phyloP scores from a whole-genome alignment of 2,329 filamentous ascomycete genomes.

The Aspergillus oerlinghausenensis region DNA sequence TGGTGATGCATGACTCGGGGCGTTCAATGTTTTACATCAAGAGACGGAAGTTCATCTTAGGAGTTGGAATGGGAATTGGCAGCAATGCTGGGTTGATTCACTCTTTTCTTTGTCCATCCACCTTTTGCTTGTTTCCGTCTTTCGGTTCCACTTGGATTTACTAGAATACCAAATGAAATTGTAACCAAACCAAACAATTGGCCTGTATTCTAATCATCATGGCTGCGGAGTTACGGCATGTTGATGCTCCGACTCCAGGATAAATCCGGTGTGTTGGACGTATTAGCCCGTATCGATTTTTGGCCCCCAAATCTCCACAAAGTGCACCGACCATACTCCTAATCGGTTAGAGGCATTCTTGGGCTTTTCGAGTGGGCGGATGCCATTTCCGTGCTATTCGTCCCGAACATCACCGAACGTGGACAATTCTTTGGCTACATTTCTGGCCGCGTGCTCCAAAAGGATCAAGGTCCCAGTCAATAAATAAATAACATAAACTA shows the following conservation, averaged over 20 bases:
- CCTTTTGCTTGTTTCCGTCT: not conserved
- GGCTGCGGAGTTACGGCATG: not conserved
- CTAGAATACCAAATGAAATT: not conserved
- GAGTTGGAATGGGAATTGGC: not conserved
- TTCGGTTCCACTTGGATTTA: not conserved
- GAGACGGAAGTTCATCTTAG: not conserved
- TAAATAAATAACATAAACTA: not conserved
- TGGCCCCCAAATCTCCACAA: not conserved
- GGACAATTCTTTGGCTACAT: not conserved
- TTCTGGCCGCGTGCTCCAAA: not conserved
- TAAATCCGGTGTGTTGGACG: not conserved
- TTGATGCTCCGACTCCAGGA: not conserved
- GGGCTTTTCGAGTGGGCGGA: too few species aligned
- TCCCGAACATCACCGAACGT: not conserved
- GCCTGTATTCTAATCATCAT: not conserved
- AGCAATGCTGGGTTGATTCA: not conserved
- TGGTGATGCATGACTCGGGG: conserved; percentile 2
- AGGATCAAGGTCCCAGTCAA: not conserved
- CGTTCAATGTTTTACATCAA: not conserved
- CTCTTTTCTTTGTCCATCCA: not conserved
- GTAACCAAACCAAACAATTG: not conserved
- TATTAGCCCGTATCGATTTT: not conserved
- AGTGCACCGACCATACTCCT: too few species aligned
- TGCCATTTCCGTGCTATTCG: too few species aligned
- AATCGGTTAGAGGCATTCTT: not conserved